Conservation (phyloP, 164 flowering plant genomes). For the Vitis amurensis region DNA sequence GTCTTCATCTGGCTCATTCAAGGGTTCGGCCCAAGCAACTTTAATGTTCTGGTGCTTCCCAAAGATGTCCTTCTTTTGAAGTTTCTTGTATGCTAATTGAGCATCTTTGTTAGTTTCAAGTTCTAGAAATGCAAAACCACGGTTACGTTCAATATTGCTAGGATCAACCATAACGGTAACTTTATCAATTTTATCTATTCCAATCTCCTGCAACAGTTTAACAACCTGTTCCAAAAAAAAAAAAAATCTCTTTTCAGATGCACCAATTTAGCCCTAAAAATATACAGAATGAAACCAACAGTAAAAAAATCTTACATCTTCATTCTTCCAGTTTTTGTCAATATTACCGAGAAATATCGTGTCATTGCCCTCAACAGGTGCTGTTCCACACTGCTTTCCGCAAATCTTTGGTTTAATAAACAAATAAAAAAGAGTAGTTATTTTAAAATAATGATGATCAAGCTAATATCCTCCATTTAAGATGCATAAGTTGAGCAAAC, state of each 20-base stretch:
- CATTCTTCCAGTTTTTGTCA: slow-evolving; percentile 40
- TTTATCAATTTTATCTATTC: slow-evolving; percentile 34
- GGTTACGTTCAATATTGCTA: slow-evolving; percentile 26
- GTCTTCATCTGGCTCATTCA: slow-evolving; percentile 36
- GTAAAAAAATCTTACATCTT: slow-evolving; percentile 29
- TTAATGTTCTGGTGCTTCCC: slow-evolving; percentile 29
- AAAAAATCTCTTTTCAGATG: neutral
- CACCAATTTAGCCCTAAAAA: neutral
- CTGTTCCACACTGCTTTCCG: slow-evolving; percentile 36
- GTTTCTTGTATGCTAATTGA: slow-evolving; percentile 37
- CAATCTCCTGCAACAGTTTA: slow-evolving; percentile 26
- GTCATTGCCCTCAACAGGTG: slow-evolving; percentile 40
- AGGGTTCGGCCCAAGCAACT: slow-evolving; percentile 49
- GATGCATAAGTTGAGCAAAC: no score
- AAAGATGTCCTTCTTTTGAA: slow-evolving; percentile 37
- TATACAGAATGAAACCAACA: neutral
- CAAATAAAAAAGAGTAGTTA: neutral
- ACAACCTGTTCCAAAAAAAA: slow-evolving; percentile 20
- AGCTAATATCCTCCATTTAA: no score
- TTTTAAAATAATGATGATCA: no score
- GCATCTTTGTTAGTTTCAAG: slow-evolving; percentile 42
- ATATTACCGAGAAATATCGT: slow-evolving; percentile 43
- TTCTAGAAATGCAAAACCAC: slow-evolving; percentile 51
- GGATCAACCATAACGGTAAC: slow-evolving; percentile 37
- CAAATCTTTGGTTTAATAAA: slow-evolving; percentile 24